Evolutionary conservation across 768 basidiomycete genomes (phyloP), one percentile per base, ranked within the genome.

Genomic region (Clavaria fumosa): DNA sequence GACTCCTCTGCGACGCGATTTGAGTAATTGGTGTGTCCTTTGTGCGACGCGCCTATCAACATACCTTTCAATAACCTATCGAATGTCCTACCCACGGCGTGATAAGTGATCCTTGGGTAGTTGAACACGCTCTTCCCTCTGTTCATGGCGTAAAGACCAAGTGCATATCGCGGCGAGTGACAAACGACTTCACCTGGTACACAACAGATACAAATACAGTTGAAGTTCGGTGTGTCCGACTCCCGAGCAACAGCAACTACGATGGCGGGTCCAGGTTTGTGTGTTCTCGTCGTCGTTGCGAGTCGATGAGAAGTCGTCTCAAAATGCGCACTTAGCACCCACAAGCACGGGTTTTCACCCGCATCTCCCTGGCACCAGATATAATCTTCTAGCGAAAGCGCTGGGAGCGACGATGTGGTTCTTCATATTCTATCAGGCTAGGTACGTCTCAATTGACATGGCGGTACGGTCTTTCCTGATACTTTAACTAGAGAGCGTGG

Each of bases 351-450:
- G 88, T 46, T 93, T 93, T 51, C 69, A 88, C 56, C 89, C 89
- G 26, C 89, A 89, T 54, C 66, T 89, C 20, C 84, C 88, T 6
- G 74, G 79, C 9, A 66, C 73, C 50, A 72, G 66, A 50, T 75
- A 89, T 58, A 72, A 69, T 42, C 74, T 86, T 55, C 66, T 91
- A 21, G 71, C 81, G 19, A 90, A 89, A 59, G 75, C 73, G 43
- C 64, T 95, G 31, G 90, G 90, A 34, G 90, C 89, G 23, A 72
- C 76, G 18, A 93, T 95, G 90, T 95, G 90, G 90, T 93, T 93
- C 73, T 95, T 90, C 66, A 89, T 95, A 54, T 93, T 95, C 66
- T 95, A 91, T 61, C 77, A 90, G 40, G 80, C 83, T 45, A 68
- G 88, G 90, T 93, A 50, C 52, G 80, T 66, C 33, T 18, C 12